Percentiles rank a stretch among this genome's conserved stretches.
phyloP scores from a whole-genome alignment of 345 rosid species.

The Carallia brachiata region DNA sequence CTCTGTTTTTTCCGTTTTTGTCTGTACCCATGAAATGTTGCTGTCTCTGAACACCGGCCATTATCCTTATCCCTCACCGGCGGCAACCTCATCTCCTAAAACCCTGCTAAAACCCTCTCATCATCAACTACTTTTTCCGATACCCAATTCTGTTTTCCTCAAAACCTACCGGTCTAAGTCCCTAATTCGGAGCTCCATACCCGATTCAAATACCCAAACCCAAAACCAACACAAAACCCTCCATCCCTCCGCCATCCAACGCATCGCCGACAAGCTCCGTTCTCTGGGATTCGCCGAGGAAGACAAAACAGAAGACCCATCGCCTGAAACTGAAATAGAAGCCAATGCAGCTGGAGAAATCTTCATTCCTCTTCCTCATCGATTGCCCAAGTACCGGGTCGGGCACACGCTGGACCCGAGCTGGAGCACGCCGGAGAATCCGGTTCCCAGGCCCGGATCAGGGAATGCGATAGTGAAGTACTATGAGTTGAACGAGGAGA shows the following conservation, averaged over 20 bases:
- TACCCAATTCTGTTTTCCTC: background rate
- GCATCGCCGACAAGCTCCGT: conserved; percentile 95
- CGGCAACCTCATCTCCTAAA: background rate
- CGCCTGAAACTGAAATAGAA: background rate
- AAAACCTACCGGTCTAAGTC: background rate
- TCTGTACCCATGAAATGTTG: conserved; percentile 12
- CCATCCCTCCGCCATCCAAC: conserved; percentile 70
- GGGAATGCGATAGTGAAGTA: conserved; percentile 61
- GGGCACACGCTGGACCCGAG: conserved; percentile 91
- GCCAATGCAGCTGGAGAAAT: conserved; percentile 59
- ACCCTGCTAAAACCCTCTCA: background rate
- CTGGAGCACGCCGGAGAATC: conserved; percentile 93
- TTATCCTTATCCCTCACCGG: too few relatives aligned
- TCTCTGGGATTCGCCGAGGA: conserved; percentile 70
- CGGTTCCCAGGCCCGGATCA: conserved; percentile 76
- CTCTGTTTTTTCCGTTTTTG: too few relatives aligned
- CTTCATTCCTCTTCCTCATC: conserved; percentile 66
- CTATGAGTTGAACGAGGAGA: conserved; percentile 47
- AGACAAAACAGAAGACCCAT: conserved; percentile 8
- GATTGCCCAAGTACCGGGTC: conserved; percentile 64
- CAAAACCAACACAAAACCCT: conserved; percentile 24
- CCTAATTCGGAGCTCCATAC: background rate
- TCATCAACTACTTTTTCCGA: background rate
- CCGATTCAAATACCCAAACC: background rate
- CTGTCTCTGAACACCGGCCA: conserved; percentile 3